A percentile compares a stretch with the other conserved stretches of the same genome.
Conservation (phyloP, 106 monocot species). For the Platanthera guangdongensis region DNA sequence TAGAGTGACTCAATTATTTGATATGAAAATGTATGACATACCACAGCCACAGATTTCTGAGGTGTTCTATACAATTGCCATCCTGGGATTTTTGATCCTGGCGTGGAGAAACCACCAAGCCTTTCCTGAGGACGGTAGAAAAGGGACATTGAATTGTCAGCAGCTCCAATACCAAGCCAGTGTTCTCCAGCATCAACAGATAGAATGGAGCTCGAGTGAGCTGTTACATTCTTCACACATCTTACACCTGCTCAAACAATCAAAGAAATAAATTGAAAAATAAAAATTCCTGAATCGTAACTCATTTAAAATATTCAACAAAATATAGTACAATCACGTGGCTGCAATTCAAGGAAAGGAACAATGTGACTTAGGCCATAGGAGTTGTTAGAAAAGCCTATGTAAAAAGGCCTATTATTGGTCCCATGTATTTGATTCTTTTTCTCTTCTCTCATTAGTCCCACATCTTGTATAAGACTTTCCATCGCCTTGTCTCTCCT, state of each 20-base stretch:
- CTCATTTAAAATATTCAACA: background rate
- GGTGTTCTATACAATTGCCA: slow-evolving; percentile 99
- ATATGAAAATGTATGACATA: slow-evolving; percentile 22
- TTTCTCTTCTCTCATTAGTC: too few species aligned
- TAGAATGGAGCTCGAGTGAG: slow-evolving; percentile 72
- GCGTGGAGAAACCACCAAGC: slow-evolving; percentile 69
- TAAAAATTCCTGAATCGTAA: background rate
- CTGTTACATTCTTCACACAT: slow-evolving; percentile 78
- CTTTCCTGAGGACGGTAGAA: slow-evolving; percentile 97
- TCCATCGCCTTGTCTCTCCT: too few species aligned
- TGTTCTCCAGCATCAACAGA: slow-evolving; percentile 90
- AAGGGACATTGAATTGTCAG: slow-evolving; percentile 97
- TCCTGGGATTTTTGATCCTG: slow-evolving; percentile 76
- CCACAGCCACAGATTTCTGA: slow-evolving; percentile 84
- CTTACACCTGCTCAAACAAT: slow-evolving; percentile 50
- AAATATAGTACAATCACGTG: background rate
- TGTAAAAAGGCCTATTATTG: too few species aligned
- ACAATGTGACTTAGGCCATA: too few species aligned
- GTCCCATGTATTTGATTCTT: too few species aligned
- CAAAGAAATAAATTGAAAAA: background rate
- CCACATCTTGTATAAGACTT: too few species aligned
- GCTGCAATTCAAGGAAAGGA: background rate
- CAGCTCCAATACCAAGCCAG: slow-evolving; percentile 97
- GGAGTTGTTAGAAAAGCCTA: too few species aligned
- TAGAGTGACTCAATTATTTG: background rate